These are phyloP conservation scores for Cordyceps fumosorosea DNA, from an alignment of 2,329 filamentous ascomycete species.

Conservation along the genomic window DNA sequence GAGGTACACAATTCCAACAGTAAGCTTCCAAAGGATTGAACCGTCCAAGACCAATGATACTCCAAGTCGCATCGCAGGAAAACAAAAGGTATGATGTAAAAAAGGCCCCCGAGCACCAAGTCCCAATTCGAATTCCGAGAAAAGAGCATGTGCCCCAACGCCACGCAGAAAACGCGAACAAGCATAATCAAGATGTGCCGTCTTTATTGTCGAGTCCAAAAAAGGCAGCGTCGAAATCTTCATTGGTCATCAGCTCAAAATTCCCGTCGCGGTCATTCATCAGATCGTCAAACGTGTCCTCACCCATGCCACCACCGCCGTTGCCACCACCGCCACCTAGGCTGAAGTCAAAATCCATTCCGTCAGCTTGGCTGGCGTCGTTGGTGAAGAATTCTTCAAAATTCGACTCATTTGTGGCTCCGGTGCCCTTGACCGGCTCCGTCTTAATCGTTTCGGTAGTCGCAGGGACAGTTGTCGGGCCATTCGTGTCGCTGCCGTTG, in stretches of 20 bases:
- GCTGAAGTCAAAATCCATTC: slow-evolving; percentile 34
- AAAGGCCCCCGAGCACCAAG: slow-evolving; percentile 1
- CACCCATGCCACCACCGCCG: slow-evolving; percentile 22
- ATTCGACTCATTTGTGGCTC: slow-evolving; percentile 14
- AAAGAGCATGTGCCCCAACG: neutral
- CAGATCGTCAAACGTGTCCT: slow-evolving; percentile 44
- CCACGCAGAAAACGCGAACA: neutral
- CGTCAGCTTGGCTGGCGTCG: slow-evolving; percentile 32
- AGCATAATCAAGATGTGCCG: slow-evolving; percentile 14
- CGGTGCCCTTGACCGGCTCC: slow-evolving; percentile 24
- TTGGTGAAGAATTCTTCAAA: slow-evolving; percentile 44
- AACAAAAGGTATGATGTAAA: neutral
- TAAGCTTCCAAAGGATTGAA: neutral
- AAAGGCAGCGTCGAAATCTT: slow-evolving; percentile 41
- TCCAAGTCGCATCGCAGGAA: neutral
- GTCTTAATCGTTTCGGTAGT: slow-evolving; percentile 17
- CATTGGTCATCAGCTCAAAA: slow-evolving; percentile 36
- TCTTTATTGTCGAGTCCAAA: slow-evolving; percentile 31
- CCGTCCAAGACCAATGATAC: neutral
- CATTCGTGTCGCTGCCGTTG: slow-evolving; percentile 14
- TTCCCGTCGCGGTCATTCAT: slow-evolving; percentile 36
- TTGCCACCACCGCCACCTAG: slow-evolving; percentile 20
- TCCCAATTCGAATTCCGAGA: neutral
- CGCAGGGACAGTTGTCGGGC: slow-evolving; percentile 8
- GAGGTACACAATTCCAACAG: neutral